Evolutionary conservation across 2,329 filamentous ascomycete genomes (phyloP), one percentile per base, ranked within the genome.

Genomic region (Venturiaceae sp.): DNA sequence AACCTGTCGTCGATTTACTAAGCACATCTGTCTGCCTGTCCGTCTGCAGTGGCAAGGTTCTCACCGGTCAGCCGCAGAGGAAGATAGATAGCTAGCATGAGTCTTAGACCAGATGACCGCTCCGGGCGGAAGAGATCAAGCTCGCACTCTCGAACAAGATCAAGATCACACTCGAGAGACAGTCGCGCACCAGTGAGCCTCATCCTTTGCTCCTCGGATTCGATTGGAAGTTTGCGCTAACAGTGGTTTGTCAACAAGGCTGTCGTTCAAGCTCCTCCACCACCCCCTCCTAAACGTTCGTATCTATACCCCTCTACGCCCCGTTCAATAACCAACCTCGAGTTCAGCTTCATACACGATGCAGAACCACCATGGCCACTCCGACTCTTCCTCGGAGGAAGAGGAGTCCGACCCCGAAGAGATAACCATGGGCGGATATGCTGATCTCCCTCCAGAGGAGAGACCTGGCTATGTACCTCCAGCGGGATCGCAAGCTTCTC

Each of bases 361-460:
- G 44, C 44, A 30, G 44, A 50, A 50, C 23, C 26, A 50, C 23
- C 14, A 50, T 23, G 21, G 8, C 4, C 41, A 28, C 16, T 26
- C 21, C 9, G 41, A 46, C 41, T 30, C 44, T 30, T 50, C 37
- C 6, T 39, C 44, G 2, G 23, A 16, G 14, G 23, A 30, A 14
- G 44, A 50, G 6, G 55, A 36, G 7, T 34, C 30, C 19, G 55
- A 57, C 14, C 19, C 14, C 13, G 55, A 57, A 19, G 41, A 57
- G 55, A 54, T 58, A 23, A 58, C 57, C 30, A 53, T 58, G 46
- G 57, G 57, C 19, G 50, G 57, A 14, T 58, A 58, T 28, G 33
- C 50, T 23, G 50, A 67, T 57, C 57, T 61, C 7, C 63, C 55
- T 28, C 61, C 62, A 5, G 58, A 58, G 36, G 60, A 58, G 47